Evolutionary conservation across 2,329 filamentous ascomycete species (phyloP).

Genomic region (Drechmeria coniospora): DNA sequence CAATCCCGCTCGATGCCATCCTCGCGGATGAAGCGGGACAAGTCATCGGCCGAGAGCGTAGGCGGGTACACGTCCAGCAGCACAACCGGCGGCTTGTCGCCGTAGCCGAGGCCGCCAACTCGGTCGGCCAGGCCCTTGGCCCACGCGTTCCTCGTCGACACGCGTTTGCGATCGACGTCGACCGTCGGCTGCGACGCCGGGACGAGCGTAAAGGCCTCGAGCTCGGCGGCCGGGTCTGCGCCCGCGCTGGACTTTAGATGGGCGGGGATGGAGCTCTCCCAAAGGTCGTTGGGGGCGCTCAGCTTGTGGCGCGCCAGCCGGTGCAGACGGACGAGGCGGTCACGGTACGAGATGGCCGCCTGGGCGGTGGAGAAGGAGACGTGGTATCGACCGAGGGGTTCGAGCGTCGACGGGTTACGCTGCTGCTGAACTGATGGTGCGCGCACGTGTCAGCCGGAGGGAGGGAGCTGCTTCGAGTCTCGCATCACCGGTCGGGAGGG

Average conservation of each 20-base stretch:
- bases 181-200: constrained; percentile 10
- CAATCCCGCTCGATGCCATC: constrained; percentile 23
- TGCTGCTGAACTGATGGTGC: constrained; percentile 39
- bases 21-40: constrained; percentile 22
- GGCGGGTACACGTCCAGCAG: constrained; percentile 15
- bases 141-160: constrained; percentile 11
- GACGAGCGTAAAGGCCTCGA: constrained; percentile 14
- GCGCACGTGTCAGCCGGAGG: constrained; percentile 2
- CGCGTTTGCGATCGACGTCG: constrained; percentile 7
- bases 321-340: constrained; percentile 18
- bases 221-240: constrained; percentile 8
- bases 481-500: background rate
- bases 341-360: constrained; percentile 46
- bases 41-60: constrained; percentile 13
- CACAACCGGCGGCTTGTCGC: constrained; percentile 13
- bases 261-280: constrained; percentile 13
- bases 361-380: constrained; percentile 47
- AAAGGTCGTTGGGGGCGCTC: constrained; percentile 14
- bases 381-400: constrained; percentile 49
- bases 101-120: constrained; percentile 8
- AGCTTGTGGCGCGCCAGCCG: constrained; percentile 14
- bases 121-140: constrained; percentile 9
- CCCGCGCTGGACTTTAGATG: constrained; percentile 9
- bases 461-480: no score
- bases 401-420: constrained; percentile 47